phyloP scores from a whole-genome alignment of 139 green algal species.

The Chlorella sp. region DNA sequence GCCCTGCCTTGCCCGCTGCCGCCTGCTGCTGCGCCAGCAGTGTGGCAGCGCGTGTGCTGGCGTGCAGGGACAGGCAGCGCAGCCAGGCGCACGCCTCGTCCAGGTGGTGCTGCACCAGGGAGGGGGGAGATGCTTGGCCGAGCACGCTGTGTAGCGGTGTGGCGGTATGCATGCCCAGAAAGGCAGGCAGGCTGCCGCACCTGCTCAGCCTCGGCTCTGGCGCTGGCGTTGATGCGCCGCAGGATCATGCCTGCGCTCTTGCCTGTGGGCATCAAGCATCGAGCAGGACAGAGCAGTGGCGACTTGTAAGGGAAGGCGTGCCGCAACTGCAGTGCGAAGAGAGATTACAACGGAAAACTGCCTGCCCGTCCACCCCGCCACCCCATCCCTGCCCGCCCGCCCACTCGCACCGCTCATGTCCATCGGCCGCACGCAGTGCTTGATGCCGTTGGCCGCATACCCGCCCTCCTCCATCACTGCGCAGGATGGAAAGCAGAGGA shows the following conservation, averaged over 20 bases:
- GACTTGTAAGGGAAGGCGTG: no score
- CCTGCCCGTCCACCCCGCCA: no score
- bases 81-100: constrained; percentile 50
- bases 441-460: constrained; percentile 74
- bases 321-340: no score
- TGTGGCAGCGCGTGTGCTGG: background rate
- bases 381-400: no score
- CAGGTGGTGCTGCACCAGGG: constrained; percentile 30
- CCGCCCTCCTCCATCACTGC: constrained; percentile 68
- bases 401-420: constrained; percentile 60
- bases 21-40: constrained; percentile 24
- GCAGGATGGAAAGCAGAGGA: background rate
- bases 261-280: constrained; percentile 23
- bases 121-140: background rate
- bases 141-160: no score
- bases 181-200: background rate
- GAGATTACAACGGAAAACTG: no score
- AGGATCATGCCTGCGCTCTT: constrained; percentile 75
- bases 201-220: constrained; percentile 38
- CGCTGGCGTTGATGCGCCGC: constrained; percentile 54
- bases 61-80: constrained; percentile 29
- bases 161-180: no score
- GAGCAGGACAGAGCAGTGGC: no score
- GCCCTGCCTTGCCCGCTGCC: background rate
- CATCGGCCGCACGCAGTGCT: constrained; percentile 76